phyloP scores from a whole-genome alignment of 2,329 filamentous ascomycete genomes.

The Apiospora hydei region DNA sequence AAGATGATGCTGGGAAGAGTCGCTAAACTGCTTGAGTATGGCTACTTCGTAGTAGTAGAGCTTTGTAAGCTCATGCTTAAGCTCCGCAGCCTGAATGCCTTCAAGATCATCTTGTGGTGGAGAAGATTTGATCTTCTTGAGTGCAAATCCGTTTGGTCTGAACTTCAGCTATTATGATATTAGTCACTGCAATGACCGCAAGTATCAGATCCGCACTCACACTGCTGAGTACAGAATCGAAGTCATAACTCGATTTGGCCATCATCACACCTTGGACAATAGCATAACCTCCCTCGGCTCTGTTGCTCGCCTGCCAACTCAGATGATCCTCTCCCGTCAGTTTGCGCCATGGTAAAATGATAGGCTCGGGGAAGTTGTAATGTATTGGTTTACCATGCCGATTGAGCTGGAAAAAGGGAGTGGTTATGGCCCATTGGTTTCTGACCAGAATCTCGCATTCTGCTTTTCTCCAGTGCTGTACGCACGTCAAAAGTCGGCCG shows the following conservation, averaged over 20 bases:
- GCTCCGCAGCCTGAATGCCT: no score
- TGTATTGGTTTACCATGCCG: not conserved
- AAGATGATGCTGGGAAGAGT: conserved; percentile 32
- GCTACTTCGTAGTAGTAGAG: not conserved
- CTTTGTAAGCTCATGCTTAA: not conserved
- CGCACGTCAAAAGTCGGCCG: not conserved
- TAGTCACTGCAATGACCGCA: not conserved
- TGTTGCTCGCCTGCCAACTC: not conserved
- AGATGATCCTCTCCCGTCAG: not conserved
- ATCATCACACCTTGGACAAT: not conserved
- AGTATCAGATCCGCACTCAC: not conserved
- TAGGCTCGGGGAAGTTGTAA: not conserved
- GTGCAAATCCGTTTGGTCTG: not conserved
- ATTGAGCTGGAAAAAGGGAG: not conserved
- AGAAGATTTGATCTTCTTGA: not conserved
- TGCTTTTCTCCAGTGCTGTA: not conserved
- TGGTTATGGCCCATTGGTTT: not conserved
- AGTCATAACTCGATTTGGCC: not conserved
- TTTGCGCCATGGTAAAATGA: not conserved
- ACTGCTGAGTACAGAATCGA: not conserved
- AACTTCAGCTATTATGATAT: not conserved
- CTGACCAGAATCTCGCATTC: not conserved
- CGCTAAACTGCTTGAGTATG: not conserved
- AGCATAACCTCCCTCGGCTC: not conserved
- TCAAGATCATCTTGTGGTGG: not conserved